Base-by-base conservation (phyloP, 352 stramenopile genomes). In the Phytophthora sansomeana region DNA sequence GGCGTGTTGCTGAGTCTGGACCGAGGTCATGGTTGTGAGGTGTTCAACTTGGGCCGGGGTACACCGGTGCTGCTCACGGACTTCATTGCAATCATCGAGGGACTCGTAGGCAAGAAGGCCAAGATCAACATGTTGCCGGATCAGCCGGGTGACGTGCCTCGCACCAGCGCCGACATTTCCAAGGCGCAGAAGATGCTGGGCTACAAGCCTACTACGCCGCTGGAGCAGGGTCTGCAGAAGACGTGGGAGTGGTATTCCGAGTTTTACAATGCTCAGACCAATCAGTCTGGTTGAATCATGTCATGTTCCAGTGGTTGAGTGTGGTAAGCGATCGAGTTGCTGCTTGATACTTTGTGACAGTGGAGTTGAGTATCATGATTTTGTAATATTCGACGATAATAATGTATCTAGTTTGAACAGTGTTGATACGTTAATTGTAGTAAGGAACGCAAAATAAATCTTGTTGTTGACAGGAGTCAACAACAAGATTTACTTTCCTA, bases 41-140 rank as follows among this genome's bases (percentile, higher is more conserved):
- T 99, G 16, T 99, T 99, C 71, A 99, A 99, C 74, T 72, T 99
- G 1, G 97, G 97, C 26, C 97, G 98, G 56, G 97, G 97, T 17
- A 83, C 72, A 19, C 96, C 96, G 4, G 96, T 94, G 17, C 83
- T 95, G 36, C 77, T 99, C 6, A 95, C 81, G 5, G 83, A 98
- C 21, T 99, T 99, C 62, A 99, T 99, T 63, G 50, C 64, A 11
- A 96, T 98, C 41, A 97, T 99, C 47, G 93, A 99, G 64, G 85
- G 93, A 36, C 80, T 98, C 30, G 87, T 97, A 10, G 96, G 92
- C 5, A 98, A 97, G 76, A 92, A 97, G 58, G 97, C 97, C 4
- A 95, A 91, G 41, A 98, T 99, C 67, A 94, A 98, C 52, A 58
- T 97, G 1, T 57, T 99, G 24, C 96, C 97, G 11, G 90, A 98